Base-by-base conservation (phyloP, 306 rosid species). In the Castanea mollissima region DNA sequence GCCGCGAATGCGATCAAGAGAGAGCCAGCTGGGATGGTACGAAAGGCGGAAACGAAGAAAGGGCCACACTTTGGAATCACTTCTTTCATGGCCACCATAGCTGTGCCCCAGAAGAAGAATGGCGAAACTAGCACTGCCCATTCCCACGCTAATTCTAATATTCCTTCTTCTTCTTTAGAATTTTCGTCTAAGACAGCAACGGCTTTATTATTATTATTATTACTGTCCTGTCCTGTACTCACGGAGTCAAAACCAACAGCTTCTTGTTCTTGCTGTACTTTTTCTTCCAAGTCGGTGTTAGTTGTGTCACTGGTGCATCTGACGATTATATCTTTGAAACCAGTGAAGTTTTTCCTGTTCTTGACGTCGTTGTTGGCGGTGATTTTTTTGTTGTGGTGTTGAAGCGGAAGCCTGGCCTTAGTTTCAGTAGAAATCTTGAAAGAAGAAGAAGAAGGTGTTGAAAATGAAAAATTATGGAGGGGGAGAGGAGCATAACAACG, bases 41-140 rank as follows among this genome's bases (percentile, higher is more conserved):
- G 97, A 81, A 94, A 94, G 23, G 97, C 72, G 1, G 99, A 80
- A 32, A 94, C 94, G 73, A 92, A 92, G 74, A 91, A 92, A 13
- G 98, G 97, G 0, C 97, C 98, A 3, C 78, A 79, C 74, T 83
- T 94, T 1, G 99, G 97, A 62, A 94, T 79, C 73, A 94, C 92
- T 74, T 89, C 97, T 76, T 94, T 94, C 99, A 94, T 94, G 16
- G 97, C 99, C 82, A 94, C 99, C 99, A 94, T 94, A 4, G 99
- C 93, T 21, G 97, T 92, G 0, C 98, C 98, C 97, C 98, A 94
- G 78, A 94, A 94, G 91, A 94, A 94, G 82, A 94, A 92, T 32
- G 98, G 97, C n/a, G 98, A 94, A 8, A 92, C 87, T 79, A 94
- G 49, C 75, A 94, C 97, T 21, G 79, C 83, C 84, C 87, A 87